These are phyloP conservation scores for Persicaria maculosa DNA, from an alignment of 148 eudicot species.

Conservation along the genomic window DNA sequence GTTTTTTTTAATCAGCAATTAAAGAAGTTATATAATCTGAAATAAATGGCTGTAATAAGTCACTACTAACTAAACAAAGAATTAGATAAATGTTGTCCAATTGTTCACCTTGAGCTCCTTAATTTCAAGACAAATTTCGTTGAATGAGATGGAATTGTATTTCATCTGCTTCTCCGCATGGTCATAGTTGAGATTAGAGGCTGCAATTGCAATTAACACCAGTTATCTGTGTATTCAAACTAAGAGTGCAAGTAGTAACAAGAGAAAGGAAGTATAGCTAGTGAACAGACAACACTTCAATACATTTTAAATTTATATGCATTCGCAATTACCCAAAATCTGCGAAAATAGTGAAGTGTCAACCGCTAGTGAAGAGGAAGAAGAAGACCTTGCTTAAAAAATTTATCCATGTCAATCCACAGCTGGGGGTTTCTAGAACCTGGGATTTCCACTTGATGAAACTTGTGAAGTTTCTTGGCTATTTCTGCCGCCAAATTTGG, in stretches of 20 bases:
- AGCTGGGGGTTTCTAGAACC: constrained; percentile 87
- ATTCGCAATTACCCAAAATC: too few relatives aligned
- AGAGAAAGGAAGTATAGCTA: too few relatives aligned
- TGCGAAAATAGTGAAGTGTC: too few relatives aligned
- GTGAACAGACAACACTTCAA: too few relatives aligned
- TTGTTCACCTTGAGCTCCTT: constrained; percentile 59
- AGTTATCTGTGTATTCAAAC: too few relatives aligned
- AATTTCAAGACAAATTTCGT: constrained; percentile 53
- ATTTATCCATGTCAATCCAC: constrained; percentile 74
- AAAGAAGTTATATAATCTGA: too few relatives aligned
- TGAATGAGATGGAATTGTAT: constrained; percentile 57
- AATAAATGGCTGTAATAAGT: too few relatives aligned
- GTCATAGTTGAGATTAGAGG: constrained; percentile 67
- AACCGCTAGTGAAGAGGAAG: constrained; percentile 9
- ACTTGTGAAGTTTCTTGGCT: constrained; percentile 76
- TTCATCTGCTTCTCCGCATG: constrained; percentile 55
- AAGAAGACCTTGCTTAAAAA: constrained; percentile 55
- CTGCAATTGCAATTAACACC: constrained; percentile 36
- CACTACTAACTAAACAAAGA: too few relatives aligned
- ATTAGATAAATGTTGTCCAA: too few relatives aligned
- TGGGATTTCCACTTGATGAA: constrained; percentile 82
- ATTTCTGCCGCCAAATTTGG: constrained; percentile 72
- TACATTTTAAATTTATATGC: too few relatives aligned
- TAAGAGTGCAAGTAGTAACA: too few relatives aligned
- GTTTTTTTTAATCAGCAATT: too few relatives aligned